Evolutionary conservation across 495 filamentous ascomycete genomes (phyloP).

Genomic region (Aspergillus indologenus): DNA sequence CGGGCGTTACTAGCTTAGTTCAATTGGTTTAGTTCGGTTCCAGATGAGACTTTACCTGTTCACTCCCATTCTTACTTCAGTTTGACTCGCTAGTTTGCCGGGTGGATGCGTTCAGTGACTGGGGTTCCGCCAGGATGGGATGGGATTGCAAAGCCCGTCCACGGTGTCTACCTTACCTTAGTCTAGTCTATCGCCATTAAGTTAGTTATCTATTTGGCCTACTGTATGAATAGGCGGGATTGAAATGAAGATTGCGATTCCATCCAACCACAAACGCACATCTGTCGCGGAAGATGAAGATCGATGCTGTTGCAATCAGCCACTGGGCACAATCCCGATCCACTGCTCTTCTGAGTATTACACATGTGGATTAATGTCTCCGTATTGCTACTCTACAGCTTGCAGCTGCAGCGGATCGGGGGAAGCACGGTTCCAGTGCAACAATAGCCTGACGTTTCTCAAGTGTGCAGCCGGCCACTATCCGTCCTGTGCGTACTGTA

Average conservation of each 20-base stretch:
- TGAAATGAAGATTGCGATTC: neutral
- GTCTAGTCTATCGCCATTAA: too few relatives aligned
- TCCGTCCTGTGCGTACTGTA: neutral
- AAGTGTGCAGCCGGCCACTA: neutral
- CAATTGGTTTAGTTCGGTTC: too few relatives aligned
- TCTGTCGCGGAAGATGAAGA: neutral
- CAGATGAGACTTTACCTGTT: too few relatives aligned
- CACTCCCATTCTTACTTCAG: too few relatives aligned
- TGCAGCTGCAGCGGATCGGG: constrained; percentile 3
- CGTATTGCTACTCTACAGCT: neutral
- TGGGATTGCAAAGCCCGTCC: neutral
- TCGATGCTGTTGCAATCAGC: neutral
- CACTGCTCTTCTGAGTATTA: too few relatives aligned
- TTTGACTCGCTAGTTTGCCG: constrained; percentile 4
- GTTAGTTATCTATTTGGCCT: too few relatives aligned
- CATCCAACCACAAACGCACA: neutral
- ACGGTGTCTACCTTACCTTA: too few relatives aligned
- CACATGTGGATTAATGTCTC: too few relatives aligned
- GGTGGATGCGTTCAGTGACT: constrained; percentile 2
- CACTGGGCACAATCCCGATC: too few relatives aligned
- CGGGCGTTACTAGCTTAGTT: too few relatives aligned
- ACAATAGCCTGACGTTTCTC: neutral
- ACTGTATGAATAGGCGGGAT: too few relatives aligned
- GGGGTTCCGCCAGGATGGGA: constrained; percentile 7
- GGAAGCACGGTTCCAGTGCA: constrained; percentile 1